Conservation (phyloP, 148 eudicot species). For the Fagopyrum tataricum region DNA sequence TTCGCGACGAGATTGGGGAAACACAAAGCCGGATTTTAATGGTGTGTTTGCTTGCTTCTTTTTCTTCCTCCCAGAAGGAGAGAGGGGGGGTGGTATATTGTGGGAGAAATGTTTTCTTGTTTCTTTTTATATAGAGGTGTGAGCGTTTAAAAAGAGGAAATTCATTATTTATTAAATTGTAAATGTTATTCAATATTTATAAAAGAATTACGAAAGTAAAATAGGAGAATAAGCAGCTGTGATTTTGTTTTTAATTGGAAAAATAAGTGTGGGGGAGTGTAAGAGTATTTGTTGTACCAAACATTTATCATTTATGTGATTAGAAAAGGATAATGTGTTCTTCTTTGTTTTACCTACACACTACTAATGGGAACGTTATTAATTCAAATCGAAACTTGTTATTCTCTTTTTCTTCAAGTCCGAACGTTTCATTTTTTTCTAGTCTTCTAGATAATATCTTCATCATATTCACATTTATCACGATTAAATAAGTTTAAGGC, state of each 20-base stretch:
- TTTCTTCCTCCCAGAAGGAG: neutral
- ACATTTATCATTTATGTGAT: neutral
- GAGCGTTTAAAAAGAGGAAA: neutral
- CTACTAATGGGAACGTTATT: too few relatives aligned
- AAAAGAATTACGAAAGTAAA: too few relatives aligned
- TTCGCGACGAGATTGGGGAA: neutral
- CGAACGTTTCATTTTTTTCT: too few relatives aligned
- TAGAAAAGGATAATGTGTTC: neutral
- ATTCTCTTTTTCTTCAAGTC: too few relatives aligned
- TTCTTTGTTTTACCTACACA: too few relatives aligned
- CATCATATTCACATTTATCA: too few relatives aligned
- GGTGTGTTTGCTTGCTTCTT: neutral
- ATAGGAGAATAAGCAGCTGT: neutral
- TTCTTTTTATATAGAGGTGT: neutral
- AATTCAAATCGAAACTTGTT: too few relatives aligned
- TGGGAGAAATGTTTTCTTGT: conserved; percentile 7
- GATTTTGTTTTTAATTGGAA: too few relatives aligned
- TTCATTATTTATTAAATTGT: too few relatives aligned
- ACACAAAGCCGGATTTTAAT: conserved; percentile 4
- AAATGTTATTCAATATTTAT: too few relatives aligned
- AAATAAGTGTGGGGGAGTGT: neutral
- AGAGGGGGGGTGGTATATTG: neutral
- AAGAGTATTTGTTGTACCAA: neutral
- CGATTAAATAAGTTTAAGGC: neutral
- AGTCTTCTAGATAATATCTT: too few relatives aligned